phyloP scores from a whole-genome alignment of 768 basidiomycete genomes.

The Russula sp. region DNA sequence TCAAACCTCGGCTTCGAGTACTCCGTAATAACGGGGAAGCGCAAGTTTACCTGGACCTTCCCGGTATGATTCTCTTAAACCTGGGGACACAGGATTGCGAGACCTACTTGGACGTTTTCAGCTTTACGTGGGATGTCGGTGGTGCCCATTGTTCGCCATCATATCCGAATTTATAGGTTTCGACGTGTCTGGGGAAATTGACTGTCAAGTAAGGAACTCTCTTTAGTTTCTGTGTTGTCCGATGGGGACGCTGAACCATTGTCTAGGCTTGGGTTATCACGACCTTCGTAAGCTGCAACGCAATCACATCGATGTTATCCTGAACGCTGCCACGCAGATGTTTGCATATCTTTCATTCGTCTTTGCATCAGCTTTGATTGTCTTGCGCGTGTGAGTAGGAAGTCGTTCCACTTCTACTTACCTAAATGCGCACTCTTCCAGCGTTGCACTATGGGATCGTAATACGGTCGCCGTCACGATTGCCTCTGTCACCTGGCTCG shows the following conservation, averaged over 20 bases:
- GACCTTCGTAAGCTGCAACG: slow-evolving; percentile 3
- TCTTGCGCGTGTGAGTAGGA: slow-evolving; percentile 12
- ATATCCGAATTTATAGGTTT: not conserved
- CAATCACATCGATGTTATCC: not conserved
- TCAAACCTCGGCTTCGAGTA: slow-evolving; percentile 9
- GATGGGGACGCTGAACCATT: not conserved
- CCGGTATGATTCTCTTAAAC: not conserved
- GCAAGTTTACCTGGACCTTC: slow-evolving; percentile 13
- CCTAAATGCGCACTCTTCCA: not conserved
- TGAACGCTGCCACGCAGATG: not conserved
- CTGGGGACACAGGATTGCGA: not conserved
- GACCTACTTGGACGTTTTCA: not conserved
- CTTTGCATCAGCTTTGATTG: slow-evolving; percentile 12
- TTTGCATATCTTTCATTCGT: slow-evolving; percentile 8
- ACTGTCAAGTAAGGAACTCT: slow-evolving; percentile 4
- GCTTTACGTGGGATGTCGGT: slow-evolving; percentile 17
- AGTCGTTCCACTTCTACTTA: not conserved
- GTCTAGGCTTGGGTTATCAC: slow-evolving; percentile 5
- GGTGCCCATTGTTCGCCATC: not conserved
- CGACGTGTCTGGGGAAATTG: not conserved
- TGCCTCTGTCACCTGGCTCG: not conserved
- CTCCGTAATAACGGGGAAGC: slow-evolving; percentile 2
- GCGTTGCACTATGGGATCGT: slow-evolving; percentile 6
- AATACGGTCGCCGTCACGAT: not conserved
- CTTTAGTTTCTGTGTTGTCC: not conserved